Evolutionary conservation across 345 rosid species (phyloP).

Genomic region (Boechera retrofracta): DNA sequence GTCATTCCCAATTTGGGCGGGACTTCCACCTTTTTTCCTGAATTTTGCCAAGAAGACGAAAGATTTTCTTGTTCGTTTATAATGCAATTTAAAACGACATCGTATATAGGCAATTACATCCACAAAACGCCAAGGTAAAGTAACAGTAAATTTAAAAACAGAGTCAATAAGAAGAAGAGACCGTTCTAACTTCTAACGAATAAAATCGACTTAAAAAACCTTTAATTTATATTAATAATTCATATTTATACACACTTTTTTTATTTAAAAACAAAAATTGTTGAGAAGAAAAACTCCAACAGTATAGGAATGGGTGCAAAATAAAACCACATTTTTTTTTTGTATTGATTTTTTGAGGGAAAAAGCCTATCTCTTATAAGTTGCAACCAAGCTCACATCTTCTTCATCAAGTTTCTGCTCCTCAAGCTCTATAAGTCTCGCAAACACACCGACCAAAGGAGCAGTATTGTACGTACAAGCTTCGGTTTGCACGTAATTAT

Average conservation of each 20-base stretch:
- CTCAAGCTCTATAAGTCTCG: conserved; percentile 61
- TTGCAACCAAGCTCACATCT: conserved; percentile 56
- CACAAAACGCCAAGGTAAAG: neutral
- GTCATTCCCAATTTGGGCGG: neutral
- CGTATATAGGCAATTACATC: neutral
- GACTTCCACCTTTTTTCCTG: neutral
- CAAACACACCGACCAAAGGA: conserved; percentile 72
- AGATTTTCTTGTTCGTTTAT: neutral
- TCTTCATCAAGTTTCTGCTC: conserved; percentile 44
- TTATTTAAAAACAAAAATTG: conserved; percentile 23
- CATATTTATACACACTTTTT: conserved; percentile 41
- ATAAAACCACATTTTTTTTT: conserved; percentile 21
- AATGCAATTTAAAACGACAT: neutral
- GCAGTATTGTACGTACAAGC: conserved; percentile 67
- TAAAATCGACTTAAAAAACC: neutral
- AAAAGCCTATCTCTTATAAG: conserved; percentile 43
- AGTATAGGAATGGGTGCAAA: conserved; percentile 29
- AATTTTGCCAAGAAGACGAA: neutral
- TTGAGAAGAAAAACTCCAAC: conserved; percentile 26
- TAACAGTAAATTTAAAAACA: neutral
- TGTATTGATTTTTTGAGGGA: neutral
- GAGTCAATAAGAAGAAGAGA: neutral
- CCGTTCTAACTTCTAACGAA: neutral
- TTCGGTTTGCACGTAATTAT: conserved; percentile 60
- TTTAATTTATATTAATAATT: neutral